phyloP scores from a whole-genome alignment of 2,329 filamentous ascomycete species.

The Capronia epimyces region DNA sequence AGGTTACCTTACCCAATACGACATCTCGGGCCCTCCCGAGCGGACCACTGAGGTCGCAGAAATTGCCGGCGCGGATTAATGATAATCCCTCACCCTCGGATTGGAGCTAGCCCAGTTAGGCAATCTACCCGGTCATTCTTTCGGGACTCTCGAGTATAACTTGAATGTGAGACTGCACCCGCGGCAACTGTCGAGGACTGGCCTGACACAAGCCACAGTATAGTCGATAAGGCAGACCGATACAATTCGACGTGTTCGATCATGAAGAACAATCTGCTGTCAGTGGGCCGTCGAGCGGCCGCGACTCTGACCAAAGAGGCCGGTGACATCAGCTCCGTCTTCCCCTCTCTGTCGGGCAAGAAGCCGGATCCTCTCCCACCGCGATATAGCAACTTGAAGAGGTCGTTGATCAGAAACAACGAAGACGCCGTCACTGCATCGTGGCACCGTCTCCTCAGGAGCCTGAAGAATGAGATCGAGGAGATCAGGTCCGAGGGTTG shows the following conservation, averaged over 20 bases:
- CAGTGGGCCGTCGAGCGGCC: conserved; percentile 19
- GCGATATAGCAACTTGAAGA: conserved; percentile 41
- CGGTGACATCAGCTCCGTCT: conserved; percentile 47
- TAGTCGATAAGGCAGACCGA: too few relatives aligned
- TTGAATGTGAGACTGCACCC: neutral
- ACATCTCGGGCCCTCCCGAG: neutral
- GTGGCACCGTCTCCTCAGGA: conserved; percentile 40
- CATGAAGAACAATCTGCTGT: conserved; percentile 14
- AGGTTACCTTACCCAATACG: neutral
- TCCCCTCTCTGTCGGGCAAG: conserved; percentile 43
- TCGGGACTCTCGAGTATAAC: conserved; percentile 14
- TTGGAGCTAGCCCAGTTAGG: neutral
- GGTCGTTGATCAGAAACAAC: conserved; percentile 37
- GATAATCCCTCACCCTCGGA: too few relatives aligned
- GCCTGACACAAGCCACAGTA: too few relatives aligned
- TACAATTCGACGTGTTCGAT: neutral
- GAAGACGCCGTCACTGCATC: conserved; percentile 37
- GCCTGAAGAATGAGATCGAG: conserved; percentile 38
- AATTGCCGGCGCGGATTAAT: neutral
- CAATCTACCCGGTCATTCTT: neutral
- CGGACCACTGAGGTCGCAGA: neutral
- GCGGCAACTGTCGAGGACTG: neutral
- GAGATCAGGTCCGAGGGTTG: conserved; percentile 40
- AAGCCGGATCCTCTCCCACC: conserved; percentile 39
- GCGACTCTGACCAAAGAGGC: conserved; percentile 39